Conservation (phyloP, 2,329 filamentous ascomycete species). For the Penicillium sp. region DNA sequence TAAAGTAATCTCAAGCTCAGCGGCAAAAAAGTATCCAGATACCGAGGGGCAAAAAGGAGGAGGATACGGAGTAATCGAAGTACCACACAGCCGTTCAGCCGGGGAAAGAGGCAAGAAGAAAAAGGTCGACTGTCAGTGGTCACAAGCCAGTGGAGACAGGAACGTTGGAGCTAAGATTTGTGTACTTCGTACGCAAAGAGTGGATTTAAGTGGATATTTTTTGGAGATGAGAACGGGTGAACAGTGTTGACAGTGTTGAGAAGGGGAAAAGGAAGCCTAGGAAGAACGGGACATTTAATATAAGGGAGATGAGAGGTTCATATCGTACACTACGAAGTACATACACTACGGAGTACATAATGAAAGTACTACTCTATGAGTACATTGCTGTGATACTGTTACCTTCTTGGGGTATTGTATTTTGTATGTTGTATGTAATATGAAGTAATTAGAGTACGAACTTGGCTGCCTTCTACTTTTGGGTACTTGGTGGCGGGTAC, state of each 20-base stretch:
- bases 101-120: conserved; percentile 13
- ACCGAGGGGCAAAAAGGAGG: conserved; percentile 4
- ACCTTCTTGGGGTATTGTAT: neutral
- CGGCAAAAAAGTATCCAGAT: neutral
- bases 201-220: neutral
- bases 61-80: conserved; percentile 8
- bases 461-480: neutral
- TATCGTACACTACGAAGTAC: no score
- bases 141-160: conserved; percentile 17
- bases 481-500: neutral
- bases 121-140: conserved; percentile 21
- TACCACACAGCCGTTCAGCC: conserved; percentile 14
- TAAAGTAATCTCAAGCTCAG: neutral
- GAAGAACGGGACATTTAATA: neutral
- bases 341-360: no score
- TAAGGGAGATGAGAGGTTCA: no score
- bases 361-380: neutral
- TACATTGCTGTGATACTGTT: neutral
- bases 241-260: neutral
- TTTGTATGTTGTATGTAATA: no score
- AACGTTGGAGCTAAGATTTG: conserved; percentile 11
- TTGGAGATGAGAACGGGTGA: conserved; percentile 5
- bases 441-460: neutral
- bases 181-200: neutral
- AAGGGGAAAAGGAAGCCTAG: neutral